A percentile compares a stretch with the other conserved stretches of the same genome.
Evolutionary conservation across 768 basidiomycete genomes (phyloP).

Genomic region (Tricholoma sp.): DNA sequence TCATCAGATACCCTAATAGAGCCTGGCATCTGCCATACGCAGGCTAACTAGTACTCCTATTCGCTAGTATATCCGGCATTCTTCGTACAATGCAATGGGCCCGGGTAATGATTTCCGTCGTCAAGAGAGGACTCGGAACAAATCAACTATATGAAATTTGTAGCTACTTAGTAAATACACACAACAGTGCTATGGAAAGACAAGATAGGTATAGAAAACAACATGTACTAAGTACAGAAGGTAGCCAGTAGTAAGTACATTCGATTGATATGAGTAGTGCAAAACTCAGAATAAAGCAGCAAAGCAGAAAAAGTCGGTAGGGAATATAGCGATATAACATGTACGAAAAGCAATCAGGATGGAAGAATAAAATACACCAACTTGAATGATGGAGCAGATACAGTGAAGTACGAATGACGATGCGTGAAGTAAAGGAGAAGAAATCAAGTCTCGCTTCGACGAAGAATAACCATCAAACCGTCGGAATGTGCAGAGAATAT

Average conservation of each 20-base stretch:
- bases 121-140: too few species aligned
- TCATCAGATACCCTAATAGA: too few species aligned
- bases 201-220: not conserved
- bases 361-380: slow-evolving; percentile 1
- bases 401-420: not conserved
- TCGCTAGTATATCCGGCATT: too few species aligned
- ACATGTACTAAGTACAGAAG: not conserved
- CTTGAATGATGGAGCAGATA: not conserved
- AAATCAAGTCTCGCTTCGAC: slow-evolving; percentile 26
- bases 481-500: slow-evolving; percentile 86
- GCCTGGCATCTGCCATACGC: too few species aligned
- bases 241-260: slow-evolving; percentile 1
- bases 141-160: not conserved
- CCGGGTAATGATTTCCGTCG: too few species aligned
- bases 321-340: slow-evolving; percentile 1
- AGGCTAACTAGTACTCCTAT: too few species aligned
- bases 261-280: not conserved
- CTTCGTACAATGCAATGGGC: too few species aligned
- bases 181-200: not conserved
- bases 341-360: not conserved
- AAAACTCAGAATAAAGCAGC: not conserved
- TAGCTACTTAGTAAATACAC: not conserved
- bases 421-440: not conserved
- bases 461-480: slow-evolving; percentile 75
- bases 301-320: not conserved